Conservation (phyloP, 139 green algal genomes). For the Coelastrella sp. region DNA sequence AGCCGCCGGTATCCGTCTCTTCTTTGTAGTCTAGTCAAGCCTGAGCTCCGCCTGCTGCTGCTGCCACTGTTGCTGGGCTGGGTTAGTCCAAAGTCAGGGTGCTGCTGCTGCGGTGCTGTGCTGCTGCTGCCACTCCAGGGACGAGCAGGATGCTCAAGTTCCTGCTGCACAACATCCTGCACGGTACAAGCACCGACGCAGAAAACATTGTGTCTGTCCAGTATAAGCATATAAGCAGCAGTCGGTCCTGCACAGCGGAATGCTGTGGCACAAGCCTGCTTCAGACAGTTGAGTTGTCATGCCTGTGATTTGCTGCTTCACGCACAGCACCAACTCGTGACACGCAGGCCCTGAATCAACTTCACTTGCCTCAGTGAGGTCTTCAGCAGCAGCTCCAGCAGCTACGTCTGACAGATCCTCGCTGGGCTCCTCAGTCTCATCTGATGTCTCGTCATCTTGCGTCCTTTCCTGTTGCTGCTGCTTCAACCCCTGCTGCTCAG, state of each 20-base stretch:
- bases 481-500: not conserved
- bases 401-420: not conserved
- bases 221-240: too few relatives aligned
- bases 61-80: not conserved
- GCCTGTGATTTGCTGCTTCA: too few relatives aligned
- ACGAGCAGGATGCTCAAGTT: not conserved
- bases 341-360: too few relatives aligned
- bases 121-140: not conserved
- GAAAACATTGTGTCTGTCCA: too few relatives aligned
- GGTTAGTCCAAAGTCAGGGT: not conserved
- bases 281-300: too few relatives aligned
- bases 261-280: too few relatives aligned
- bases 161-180: not conserved
- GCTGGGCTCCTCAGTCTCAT: not conserved
- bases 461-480: not conserved
- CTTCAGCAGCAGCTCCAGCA: not conserved
- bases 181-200: not conserved
- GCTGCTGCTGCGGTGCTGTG: constrained; percentile 1
- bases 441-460: not conserved
- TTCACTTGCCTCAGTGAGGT: too few relatives aligned
- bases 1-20: not conserved
- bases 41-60: constrained; percentile 3
- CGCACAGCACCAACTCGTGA: too few relatives aligned
- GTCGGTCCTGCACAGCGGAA: too few relatives aligned
- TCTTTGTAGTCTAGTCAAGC: not conserved